Percentiles rank a stretch among this genome's conserved stretches.
Evolutionary conservation across 176 grass and related monocot species (phyloP).

Genomic region (Miscanthus lutarioriparius): DNA sequence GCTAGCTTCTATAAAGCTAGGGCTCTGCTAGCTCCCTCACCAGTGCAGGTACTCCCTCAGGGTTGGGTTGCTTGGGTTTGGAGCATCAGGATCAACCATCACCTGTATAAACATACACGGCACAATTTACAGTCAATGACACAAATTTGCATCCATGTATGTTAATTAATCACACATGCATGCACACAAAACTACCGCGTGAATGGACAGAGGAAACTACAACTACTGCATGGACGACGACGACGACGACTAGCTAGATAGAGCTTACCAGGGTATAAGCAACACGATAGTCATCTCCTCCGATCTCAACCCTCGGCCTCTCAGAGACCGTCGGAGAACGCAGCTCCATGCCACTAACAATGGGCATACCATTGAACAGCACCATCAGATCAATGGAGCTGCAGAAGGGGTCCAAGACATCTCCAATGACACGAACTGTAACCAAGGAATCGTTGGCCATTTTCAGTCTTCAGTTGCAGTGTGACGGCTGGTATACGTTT

Average conservation of each 20-base stretch:
- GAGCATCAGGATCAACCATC: constrained; percentile 93
- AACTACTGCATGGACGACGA: too few species aligned
- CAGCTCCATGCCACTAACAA: constrained; percentile 67
- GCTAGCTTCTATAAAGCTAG: background rate
- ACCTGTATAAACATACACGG: constrained; percentile 41
- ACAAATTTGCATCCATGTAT: background rate
- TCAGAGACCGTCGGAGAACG: constrained; percentile 31
- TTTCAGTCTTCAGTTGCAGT: background rate
- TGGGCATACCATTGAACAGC: constrained; percentile 36
- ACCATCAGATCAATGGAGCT: constrained; percentile 45
- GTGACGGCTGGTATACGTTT: background rate
- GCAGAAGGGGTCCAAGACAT: constrained; percentile 75
- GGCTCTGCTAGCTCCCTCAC: constrained; percentile 39
- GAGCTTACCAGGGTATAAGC: constrained; percentile 65
- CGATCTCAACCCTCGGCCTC: constrained; percentile 57
- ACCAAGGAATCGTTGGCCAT: constrained; percentile 74
- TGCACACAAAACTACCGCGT: too few species aligned
- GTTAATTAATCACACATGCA: too few species aligned
- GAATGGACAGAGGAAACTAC: background rate
- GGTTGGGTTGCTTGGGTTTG: constrained; percentile 80
- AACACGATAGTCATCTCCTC: constrained; percentile 54
- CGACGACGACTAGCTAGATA: background rate
- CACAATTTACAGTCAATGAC: background rate
- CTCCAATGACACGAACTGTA: constrained; percentile 57
- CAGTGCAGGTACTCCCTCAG: constrained; percentile 90